Evolutionary conservation across 208 protist species (phyloP).

Genomic region (Strigomonas oncopelti): DNA sequence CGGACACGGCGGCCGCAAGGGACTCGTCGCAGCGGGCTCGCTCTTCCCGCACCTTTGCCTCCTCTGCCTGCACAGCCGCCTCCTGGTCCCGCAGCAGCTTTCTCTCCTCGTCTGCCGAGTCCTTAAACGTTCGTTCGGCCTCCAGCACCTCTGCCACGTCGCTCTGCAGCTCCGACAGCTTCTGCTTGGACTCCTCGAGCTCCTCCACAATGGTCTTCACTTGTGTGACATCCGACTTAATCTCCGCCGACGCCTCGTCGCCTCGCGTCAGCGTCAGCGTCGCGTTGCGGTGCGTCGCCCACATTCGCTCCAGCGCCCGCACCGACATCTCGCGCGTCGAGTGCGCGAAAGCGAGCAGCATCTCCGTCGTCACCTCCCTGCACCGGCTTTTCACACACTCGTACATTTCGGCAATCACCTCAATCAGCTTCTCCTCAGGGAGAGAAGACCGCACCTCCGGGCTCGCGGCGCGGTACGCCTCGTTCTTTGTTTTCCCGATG

Average conservation of each 20-base stretch:
- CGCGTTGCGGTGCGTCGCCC: background rate
- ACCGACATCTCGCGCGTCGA: constrained; percentile 13
- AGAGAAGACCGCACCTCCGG: constrained; percentile 8
- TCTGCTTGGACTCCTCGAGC: constrained; percentile 14
- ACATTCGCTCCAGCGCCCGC: background rate
- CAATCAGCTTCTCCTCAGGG: constrained; percentile 19
- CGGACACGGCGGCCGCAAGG: constrained; percentile 17
- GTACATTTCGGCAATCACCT: constrained; percentile 25
- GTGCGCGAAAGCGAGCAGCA: constrained; percentile 39
- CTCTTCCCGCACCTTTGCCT: constrained; percentile 18
- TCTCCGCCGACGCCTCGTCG: constrained; percentile 21
- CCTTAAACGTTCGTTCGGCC: constrained; percentile 13
- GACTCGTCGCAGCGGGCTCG: constrained; percentile 4
- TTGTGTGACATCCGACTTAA: constrained; percentile 5
- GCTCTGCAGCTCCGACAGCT: background rate
- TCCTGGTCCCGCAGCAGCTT: constrained; percentile 6
- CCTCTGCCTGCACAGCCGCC: background rate
- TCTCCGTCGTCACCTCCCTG: constrained; percentile 22
- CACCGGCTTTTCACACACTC: constrained; percentile 13
- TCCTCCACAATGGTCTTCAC: constrained; percentile 7
- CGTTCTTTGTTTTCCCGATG: constrained; percentile 8
- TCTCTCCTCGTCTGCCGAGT: constrained; percentile 16
- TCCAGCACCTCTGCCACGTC: background rate
- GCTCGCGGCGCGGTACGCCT: constrained; percentile 7
- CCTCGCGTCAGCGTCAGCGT: constrained; percentile 15